Conservation (phyloP, 805 yeast species). For the Teunomyces tritomae region DNA sequence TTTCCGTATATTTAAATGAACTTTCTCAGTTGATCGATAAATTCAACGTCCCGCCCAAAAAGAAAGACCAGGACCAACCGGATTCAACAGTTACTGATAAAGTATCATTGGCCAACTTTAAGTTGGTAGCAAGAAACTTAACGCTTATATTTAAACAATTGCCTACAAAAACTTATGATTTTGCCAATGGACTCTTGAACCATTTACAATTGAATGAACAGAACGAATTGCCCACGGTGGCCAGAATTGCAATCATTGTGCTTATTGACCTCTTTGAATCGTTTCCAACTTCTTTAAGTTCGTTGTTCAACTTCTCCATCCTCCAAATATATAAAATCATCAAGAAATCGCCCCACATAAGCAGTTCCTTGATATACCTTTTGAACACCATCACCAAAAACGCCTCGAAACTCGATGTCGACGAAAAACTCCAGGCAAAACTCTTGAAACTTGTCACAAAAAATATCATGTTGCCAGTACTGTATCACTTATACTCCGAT, state of each 20-base stretch:
- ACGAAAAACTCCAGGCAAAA: slow-evolving; percentile 39
- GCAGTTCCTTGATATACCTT: slow-evolving; percentile 28
- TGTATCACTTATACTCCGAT: slow-evolving; percentile 16
- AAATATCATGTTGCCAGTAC: slow-evolving; percentile 20
- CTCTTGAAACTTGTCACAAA: slow-evolving; percentile 32
- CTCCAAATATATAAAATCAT: slow-evolving; percentile 38
- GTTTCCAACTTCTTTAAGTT: slow-evolving; percentile 34
- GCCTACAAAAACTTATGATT: slow-evolving; percentile 36
- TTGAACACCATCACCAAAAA: slow-evolving; percentile 30
- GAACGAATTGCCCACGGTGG: slow-evolving; percentile 15
- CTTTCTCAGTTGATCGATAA: slow-evolving; percentile 25
- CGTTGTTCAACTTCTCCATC: slow-evolving; percentile 33
- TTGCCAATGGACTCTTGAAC: slow-evolving; percentile 33
- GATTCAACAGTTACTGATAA: not conserved
- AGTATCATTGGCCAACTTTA: slow-evolving; percentile 9
- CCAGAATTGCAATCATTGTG: slow-evolving; percentile 26
- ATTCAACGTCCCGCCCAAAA: slow-evolving; percentile 14
- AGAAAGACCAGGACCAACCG: slow-evolving; percentile 5
- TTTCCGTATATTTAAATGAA: slow-evolving; percentile 16
- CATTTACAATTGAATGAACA: slow-evolving; percentile 18
- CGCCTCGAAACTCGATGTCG: slow-evolving; percentile 37
- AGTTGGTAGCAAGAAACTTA: slow-evolving; percentile 29
- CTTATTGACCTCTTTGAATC: slow-evolving; percentile 37
- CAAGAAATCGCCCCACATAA: slow-evolving; percentile 29
- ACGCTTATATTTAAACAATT: slow-evolving; percentile 24